phyloP scores from a whole-genome alignment of 306 rosid genomes.

The Myrica gale region DNA sequence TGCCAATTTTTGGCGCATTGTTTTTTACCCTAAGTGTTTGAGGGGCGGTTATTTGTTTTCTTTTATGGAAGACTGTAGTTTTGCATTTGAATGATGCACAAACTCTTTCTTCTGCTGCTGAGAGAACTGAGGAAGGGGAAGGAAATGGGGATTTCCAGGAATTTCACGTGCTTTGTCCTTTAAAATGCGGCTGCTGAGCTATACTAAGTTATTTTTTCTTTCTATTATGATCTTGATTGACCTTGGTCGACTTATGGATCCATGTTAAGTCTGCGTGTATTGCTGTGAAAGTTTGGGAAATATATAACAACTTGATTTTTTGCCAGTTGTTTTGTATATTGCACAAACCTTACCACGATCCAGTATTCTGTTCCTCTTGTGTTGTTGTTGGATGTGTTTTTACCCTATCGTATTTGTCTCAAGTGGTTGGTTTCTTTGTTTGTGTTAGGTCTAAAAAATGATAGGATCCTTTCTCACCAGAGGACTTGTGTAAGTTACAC shows the following conservation, averaged over 20 bases:
- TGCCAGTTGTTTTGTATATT: neutral
- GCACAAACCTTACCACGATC: neutral
- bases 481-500: constrained; percentile 69
- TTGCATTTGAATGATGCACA: neutral
- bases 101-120: neutral
- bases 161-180: neutral
- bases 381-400: constrained; percentile 17
- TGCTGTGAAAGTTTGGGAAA: neutral
- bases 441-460: constrained; percentile 61
- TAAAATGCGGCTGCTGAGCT: neutral
- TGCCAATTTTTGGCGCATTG: neutral
- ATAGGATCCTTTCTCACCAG: constrained; percentile 82
- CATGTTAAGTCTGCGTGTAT: neutral
- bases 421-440: constrained; percentile 30
- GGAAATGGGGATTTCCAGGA: neutral
- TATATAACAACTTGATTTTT: neutral
- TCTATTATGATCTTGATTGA: neutral
- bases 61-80: neutral
- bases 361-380: neutral
- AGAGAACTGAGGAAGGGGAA: neutral
- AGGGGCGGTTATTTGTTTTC: neutral
- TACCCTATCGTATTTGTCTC: constrained; percentile 22
- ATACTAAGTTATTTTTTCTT: too few relatives aligned
- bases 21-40: neutral
- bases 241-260: neutral